Evolutionary conservation across 768 basidiomycete species (phyloP).

Genomic region (Amanita pseudoporphyria): DNA sequence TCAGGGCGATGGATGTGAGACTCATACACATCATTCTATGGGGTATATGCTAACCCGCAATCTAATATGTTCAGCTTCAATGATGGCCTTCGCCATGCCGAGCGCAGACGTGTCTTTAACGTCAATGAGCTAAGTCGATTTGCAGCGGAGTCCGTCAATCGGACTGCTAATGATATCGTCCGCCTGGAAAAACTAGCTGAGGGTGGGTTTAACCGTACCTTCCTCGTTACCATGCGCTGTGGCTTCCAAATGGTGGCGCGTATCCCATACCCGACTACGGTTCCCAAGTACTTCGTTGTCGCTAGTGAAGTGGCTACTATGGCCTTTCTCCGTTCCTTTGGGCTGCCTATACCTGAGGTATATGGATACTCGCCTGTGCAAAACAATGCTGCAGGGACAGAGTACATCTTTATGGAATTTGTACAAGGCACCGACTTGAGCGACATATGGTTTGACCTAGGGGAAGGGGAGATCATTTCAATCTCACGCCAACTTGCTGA

Average conservation of each 20-base stretch:
- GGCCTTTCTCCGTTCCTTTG: constrained; percentile 26
- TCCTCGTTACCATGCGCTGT: constrained; percentile 28
- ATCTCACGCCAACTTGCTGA: constrained; percentile 34
- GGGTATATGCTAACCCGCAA: constrained; percentile 15
- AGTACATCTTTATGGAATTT: constrained; percentile 39
- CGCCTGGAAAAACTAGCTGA: too few relatives aligned
- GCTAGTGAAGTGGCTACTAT: constrained; percentile 41
- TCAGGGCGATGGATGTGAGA: constrained; percentile 35
- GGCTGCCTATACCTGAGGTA: constrained; percentile 33
- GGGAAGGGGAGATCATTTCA: constrained; percentile 28
- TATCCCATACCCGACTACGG: constrained; percentile 28
- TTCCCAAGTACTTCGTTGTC: constrained; percentile 28
- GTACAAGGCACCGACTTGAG: constrained; percentile 28
- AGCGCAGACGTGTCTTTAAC: constrained; percentile 34
- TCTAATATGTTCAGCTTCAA: constrained; percentile 26
- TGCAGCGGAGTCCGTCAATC: constrained; percentile 32
- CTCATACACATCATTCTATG: constrained; percentile 15
- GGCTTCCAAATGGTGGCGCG: constrained; percentile 29
- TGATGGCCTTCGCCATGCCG: constrained; percentile 34
- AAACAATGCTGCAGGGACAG: constrained; percentile 30
- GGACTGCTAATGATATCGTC: too few relatives aligned
- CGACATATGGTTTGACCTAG: constrained; percentile 30
- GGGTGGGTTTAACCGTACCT: constrained; percentile 30
- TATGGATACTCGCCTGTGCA: constrained; percentile 29
- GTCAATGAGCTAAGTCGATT: too few relatives aligned